Evolutionary conservation across 371 early-diverging fungal species (phyloP), one percentile per base, ranked within the genome.

Genomic region (Rhizomucor miehei): DNA sequence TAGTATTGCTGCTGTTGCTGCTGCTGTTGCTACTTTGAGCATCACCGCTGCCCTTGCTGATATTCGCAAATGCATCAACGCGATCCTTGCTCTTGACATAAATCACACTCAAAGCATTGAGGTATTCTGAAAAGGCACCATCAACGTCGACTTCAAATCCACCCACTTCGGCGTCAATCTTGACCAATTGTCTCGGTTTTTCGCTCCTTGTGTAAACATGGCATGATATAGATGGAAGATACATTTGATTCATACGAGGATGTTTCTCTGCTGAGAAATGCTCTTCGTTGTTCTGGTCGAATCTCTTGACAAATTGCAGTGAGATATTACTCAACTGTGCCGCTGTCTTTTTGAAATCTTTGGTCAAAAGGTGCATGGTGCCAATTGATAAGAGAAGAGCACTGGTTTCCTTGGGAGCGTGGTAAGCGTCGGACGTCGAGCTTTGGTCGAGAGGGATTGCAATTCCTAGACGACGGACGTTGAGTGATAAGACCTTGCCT

Each of bases 91-190:
- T 80, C 47, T 73, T 77, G 38, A 81, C 77, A 56, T 87, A 90
- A 23, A 92, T 86, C 13, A 78, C 81, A 14, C 72, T 71, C 19
- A 92, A 67, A 0, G 74, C 76, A 55, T 86, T 88, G 56, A 90
- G 69, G 63, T 91, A 84, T 34, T 85, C 84, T 0, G 88, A 81
- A 57, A 92, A 79, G 0, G 75, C 65, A 2, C 85, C 81, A 49
- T 88, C 87, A 17, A 89, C 64, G 52, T 89, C 83, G 4, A 89
- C 63, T 41, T 81, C 83, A 51, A 89, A 85, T 1, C 89, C 89
- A 34, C 77, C 73, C 3, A 88, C 84, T 11, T 76, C 58, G 1
- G 88, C 84, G 63, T 88, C 79, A n/a, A 84, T 69, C 17, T 71
- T 69, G 5, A 88, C 54, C 0, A 62, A 62, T 25, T 77, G 75